Percentiles rank a stretch among this genome's conserved stretches.
Evolutionary conservation across 306 rosid genomes (phyloP).

Genomic region (Cicer arietinum): DNA sequence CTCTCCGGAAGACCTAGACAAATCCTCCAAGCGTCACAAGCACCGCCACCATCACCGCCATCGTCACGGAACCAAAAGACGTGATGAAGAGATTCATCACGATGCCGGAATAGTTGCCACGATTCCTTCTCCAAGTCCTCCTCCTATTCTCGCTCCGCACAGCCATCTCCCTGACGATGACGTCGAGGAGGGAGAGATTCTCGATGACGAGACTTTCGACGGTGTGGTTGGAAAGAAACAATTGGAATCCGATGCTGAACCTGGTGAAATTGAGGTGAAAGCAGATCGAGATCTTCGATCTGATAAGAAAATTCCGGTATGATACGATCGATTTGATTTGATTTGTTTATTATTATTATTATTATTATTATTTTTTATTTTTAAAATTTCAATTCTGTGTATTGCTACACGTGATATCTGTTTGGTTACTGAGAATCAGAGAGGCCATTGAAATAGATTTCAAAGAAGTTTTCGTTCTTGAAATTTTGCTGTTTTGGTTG

Average conservation of each 20-base stretch:
- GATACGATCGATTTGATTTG: constrained; percentile 41
- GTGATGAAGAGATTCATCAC: constrained; percentile 49
- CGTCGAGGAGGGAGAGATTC: constrained; percentile 96
- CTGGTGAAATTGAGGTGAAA: constrained; percentile 59
- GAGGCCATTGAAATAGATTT: constrained; percentile 30
- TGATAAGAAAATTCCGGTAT: constrained; percentile 66
- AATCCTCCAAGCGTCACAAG: constrained; percentile 84
- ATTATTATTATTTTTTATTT: not conserved
- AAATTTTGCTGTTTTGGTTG: constrained; percentile 6
- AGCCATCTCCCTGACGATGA: constrained; percentile 59
- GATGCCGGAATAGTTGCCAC: constrained; percentile 47
- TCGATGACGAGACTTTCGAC: constrained; percentile 66
- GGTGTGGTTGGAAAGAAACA: constrained; percentile 48
- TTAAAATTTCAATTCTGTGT: not conserved
- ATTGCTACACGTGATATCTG: constrained; percentile 40
- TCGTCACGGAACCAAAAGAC: constrained; percentile 63
- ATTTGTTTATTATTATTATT: not conserved
- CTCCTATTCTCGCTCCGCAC: constrained; percentile 22
- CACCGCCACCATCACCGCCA: constrained; percentile 77
- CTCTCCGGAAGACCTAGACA: constrained; percentile 60
- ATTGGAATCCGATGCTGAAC: constrained; percentile 56
- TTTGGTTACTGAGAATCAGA: constrained; percentile 60
- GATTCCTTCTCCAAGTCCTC: constrained; percentile 40
- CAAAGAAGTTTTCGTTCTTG: constrained; percentile 13
- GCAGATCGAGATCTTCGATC: constrained; percentile 50